Evolutionary conservation across 1,284 basidiomycete species (phyloP).

Genomic region (Inonotus hispidus): DNA sequence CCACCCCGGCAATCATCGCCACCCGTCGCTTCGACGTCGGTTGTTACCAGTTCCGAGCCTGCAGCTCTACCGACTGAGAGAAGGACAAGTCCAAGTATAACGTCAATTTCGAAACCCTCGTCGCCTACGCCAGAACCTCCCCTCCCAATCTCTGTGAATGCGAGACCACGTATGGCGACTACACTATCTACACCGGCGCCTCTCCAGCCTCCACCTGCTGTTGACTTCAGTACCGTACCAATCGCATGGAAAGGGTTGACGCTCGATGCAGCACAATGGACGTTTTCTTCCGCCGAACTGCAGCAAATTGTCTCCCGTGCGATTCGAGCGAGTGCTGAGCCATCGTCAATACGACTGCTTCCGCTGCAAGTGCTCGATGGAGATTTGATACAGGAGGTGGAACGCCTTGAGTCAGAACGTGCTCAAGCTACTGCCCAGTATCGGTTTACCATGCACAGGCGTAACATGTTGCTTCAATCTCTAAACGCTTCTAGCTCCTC

Average conservation of each 20-base stretch:
- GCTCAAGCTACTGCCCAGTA: conserved; percentile 54
- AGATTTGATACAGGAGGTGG: conserved; percentile 50
- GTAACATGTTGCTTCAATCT: conserved; percentile 67
- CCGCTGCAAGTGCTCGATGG: conserved; percentile 54
- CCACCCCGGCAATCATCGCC: conserved; percentile 2
- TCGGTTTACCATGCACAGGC: conserved; percentile 60
- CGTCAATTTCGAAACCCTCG: conserved; percentile 9
- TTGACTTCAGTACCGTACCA: conserved; percentile 51
- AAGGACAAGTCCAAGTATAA: neutral
- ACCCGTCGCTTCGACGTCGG: neutral
- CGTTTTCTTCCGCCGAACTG: conserved; percentile 60
- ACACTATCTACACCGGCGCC: conserved; percentile 4
- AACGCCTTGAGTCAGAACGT: conserved; percentile 44
- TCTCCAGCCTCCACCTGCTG: conserved; percentile 40
- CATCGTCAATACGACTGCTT: conserved; percentile 67
- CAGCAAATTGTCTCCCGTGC: conserved; percentile 69
- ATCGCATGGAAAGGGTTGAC: conserved; percentile 63
- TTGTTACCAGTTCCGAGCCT: neutral
- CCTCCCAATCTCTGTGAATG: neutral
- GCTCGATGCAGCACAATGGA: conserved; percentile 72
- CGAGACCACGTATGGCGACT: conserved; percentile 4
- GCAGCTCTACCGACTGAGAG: neutral
- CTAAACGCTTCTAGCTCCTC: conserved; percentile 33
- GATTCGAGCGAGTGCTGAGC: conserved; percentile 63
- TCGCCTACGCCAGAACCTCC: conserved; percentile 10